Percentiles rank a stretch among this genome's conserved stretches.
phyloP scores from a whole-genome alignment of 345 rosid species.

The Camelina laxa region DNA sequence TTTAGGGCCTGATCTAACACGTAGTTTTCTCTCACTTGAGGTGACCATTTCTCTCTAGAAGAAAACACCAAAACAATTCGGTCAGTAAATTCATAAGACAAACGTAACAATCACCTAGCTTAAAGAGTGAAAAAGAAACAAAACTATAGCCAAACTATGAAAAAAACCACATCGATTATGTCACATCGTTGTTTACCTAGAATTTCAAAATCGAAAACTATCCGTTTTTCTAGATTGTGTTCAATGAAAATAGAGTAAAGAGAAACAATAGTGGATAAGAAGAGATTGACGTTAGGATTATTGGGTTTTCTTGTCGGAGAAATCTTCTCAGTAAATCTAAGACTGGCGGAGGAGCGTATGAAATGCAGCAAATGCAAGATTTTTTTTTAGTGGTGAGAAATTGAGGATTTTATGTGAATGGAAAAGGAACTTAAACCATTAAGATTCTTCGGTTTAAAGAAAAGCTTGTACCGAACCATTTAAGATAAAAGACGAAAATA shows the following conservation, averaged over 20 bases:
- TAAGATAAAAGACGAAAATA: neutral
- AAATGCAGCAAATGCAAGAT: slow-evolving; percentile 6
- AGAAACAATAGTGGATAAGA: neutral
- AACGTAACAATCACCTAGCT: neutral
- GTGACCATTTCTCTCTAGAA: slow-evolving; percentile 74
- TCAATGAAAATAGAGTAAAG: too few relatives aligned
- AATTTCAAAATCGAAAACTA: too few relatives aligned
- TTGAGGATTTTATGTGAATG: neutral
- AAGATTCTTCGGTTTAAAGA: neutral
- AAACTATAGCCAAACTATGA: too few relatives aligned
- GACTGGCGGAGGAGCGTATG: neutral
- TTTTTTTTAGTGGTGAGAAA: neutral
- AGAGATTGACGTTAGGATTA: slow-evolving; percentile 19
- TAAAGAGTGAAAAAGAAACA: neutral
- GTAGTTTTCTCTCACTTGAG: slow-evolving; percentile 68
- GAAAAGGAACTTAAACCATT: neutral
- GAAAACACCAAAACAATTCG: slow-evolving; percentile 10
- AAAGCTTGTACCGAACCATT: neutral
- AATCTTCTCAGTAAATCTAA: slow-evolving; percentile 8
- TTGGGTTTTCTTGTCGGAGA: neutral
- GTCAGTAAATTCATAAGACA: too few relatives aligned
- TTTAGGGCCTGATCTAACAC: slow-evolving; percentile 67
- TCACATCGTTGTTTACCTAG: too few relatives aligned
- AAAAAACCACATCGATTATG: too few relatives aligned
- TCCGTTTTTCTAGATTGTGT: too few relatives aligned